These are phyloP conservation scores for Spiromastix sp. DNA, from an alignment of 2,329 filamentous ascomycete genomes.

Conservation along the genomic window DNA sequence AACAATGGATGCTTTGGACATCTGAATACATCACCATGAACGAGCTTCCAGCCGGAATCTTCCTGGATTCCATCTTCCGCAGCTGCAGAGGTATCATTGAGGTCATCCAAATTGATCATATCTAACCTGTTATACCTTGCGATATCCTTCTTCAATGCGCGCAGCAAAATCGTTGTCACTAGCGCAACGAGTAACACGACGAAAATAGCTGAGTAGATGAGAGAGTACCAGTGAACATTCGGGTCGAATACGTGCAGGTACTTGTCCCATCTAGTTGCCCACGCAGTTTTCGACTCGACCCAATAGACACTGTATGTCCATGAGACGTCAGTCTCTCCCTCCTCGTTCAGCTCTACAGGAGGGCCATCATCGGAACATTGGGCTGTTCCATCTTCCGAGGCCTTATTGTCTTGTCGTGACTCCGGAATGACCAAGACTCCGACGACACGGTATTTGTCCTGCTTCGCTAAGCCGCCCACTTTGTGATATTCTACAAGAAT, in stretches of 20 bases:
- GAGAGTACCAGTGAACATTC: slow-evolving; percentile 98
- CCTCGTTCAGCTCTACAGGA: slow-evolving; percentile 55
- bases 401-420: slow-evolving; percentile 52
- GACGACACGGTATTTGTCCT: slow-evolving; percentile 72
- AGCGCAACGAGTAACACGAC: slow-evolving; percentile 85
- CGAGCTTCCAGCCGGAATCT: slow-evolving; percentile 96
- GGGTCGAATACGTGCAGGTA: slow-evolving; percentile 95
- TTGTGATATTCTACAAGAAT: slow-evolving; percentile 89
- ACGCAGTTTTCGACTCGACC: slow-evolving; percentile 72
- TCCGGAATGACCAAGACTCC: slow-evolving; percentile 80
- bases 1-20: slow-evolving; percentile 72
- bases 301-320: slow-evolving; percentile 94
- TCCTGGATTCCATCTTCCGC: slow-evolving; percentile 91
- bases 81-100: slow-evolving; percentile 62
- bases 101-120: slow-evolving; percentile 78
- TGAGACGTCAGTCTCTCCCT: slow-evolving; percentile 55
- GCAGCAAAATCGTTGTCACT: slow-evolving; percentile 81
- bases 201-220: slow-evolving; percentile 92
- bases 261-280: slow-evolving; percentile 98
- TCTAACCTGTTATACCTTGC: slow-evolving; percentile 93
- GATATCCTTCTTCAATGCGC: slow-evolving; percentile 88
- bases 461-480: slow-evolving; percentile 47
- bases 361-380: slow-evolving; percentile 53
- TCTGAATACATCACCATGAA: slow-evolving; percentile 95
- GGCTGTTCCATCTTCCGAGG: slow-evolving; percentile 38